A percentile compares a stretch with the other conserved stretches of the same genome.
These are phyloP conservation scores for Passalora sequoiae DNA, from an alignment of 2,329 filamentous ascomycete species.

Conservation along the genomic window DNA sequence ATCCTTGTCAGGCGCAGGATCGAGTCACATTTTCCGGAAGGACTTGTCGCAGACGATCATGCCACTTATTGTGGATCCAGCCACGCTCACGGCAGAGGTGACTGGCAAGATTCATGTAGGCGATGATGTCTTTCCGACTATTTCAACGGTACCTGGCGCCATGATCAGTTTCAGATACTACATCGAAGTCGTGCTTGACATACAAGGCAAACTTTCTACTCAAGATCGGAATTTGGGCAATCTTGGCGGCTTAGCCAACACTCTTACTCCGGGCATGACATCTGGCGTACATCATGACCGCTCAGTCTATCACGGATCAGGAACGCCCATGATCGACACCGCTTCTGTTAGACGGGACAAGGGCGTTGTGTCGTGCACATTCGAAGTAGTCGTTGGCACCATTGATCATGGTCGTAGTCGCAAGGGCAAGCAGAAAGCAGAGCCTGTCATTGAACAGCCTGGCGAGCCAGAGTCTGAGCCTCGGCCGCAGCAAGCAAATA, in stretches of 20 bases:
- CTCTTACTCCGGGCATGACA: conserved; percentile 14
- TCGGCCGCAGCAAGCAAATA: neutral
- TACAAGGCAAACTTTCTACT: conserved; percentile 79
- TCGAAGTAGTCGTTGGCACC: conserved; percentile 84
- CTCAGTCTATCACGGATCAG: conserved; percentile 17
- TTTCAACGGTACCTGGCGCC: conserved; percentile 78
- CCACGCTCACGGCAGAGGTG: conserved; percentile 69
- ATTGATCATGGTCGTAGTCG: conserved; percentile 60
- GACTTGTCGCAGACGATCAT: conserved; percentile 85
- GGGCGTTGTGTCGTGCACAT: conserved; percentile 79
- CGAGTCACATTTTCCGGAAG: conserved; percentile 90
- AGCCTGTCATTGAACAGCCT: conserved; percentile 8
- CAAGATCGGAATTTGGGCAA: conserved; percentile 52
- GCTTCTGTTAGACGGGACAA: conserved; percentile 81
- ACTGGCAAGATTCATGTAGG: conserved; percentile 81
- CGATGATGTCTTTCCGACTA: conserved; percentile 87
- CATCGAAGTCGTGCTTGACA: conserved; percentile 84
- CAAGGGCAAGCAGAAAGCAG: conserved; percentile 44
- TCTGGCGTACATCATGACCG: conserved; percentile 10
- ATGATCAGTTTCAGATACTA: conserved; percentile 96
- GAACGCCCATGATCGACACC: conserved; percentile 73
- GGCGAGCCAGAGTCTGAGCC: neutral
- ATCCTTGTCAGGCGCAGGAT: conserved; percentile 78
- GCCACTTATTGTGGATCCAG: conserved; percentile 81
- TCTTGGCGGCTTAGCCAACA: conserved; percentile 25